Conservation (phyloP, 306 rosid species). For the Castanea sativa region DNA sequence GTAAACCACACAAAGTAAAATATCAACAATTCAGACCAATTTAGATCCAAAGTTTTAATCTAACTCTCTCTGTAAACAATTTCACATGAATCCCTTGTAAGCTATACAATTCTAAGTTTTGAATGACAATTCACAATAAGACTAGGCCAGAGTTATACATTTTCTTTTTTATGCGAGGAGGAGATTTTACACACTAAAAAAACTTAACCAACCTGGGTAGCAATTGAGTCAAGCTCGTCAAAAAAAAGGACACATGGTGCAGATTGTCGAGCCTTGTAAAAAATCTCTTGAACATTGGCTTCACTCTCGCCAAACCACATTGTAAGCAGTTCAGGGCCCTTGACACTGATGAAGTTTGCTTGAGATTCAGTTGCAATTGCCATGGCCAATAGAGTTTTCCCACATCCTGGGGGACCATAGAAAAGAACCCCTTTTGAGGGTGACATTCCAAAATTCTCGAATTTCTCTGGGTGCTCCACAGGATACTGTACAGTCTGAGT, state of each 20-base stretch:
- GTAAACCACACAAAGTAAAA: not conserved
- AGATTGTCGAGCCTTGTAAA: slow-evolving; percentile 55
- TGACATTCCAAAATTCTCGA: slow-evolving; percentile 62
- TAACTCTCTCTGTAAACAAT: not conserved
- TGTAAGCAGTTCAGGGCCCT: slow-evolving; percentile 56
- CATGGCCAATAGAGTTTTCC: slow-evolving; percentile 58
- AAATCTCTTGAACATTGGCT: slow-evolving; percentile 59
- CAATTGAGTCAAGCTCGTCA: slow-evolving; percentile 64
- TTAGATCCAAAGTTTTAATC: not conserved
- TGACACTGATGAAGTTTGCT: slow-evolving; percentile 58
- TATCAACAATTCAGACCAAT: not conserved
- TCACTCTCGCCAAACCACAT: slow-evolving; percentile 74
- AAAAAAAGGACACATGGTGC: slow-evolving; percentile 66
- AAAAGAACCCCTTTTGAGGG: slow-evolving; percentile 64
- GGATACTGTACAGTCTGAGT: slow-evolving; percentile 60
- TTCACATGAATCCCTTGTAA: not conserved
- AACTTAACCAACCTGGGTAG: slow-evolving; percentile 42
- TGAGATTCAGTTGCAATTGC: slow-evolving; percentile 60
- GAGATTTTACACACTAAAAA: not conserved
- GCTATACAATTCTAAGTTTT: not conserved
- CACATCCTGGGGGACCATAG: slow-evolving; percentile 65
- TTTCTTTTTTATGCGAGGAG: not conserved
- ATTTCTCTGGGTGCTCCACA: slow-evolving; percentile 58
- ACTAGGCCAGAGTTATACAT: not conserved
- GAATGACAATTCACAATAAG: not conserved